Conservation (phyloP, 176 grass and related monocot species). For the Oryza glaberrima region DNA sequence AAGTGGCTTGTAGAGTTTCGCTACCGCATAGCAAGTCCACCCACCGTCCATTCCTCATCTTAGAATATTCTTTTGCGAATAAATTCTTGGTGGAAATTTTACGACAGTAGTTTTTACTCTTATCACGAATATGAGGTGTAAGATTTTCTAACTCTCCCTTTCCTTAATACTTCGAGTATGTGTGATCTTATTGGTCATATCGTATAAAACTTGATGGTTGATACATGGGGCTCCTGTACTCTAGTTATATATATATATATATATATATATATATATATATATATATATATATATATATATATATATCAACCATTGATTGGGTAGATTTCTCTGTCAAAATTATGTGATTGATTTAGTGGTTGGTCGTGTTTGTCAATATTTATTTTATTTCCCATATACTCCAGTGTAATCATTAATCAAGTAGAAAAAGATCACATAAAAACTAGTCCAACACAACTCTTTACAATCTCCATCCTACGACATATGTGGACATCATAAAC, state of each 20-base stretch:
- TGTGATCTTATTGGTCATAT: too few relatives aligned
- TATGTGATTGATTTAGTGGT: not conserved
- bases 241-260: too few relatives aligned
- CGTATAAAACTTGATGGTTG: not conserved
- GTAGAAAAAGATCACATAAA: not conserved
- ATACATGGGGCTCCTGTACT: fast-evolving
- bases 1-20: constrained; percentile 7
- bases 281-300: too few relatives aligned
- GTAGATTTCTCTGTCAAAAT: not conserved
- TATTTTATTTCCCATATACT: not conserved
- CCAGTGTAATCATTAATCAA: too few relatives aligned
- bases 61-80: not conserved
- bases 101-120: not conserved
- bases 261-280: too few relatives aligned
- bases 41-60: not conserved
- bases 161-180: not conserved
- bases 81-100: not conserved
- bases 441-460: not conserved
- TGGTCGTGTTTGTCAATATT: not conserved
- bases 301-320: not conserved
- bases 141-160: not conserved
- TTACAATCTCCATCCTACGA: not conserved
- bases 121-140: not conserved
- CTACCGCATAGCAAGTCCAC: not conserved
- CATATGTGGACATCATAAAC: not conserved